These are phyloP conservation scores for Emergomyces africanus DNA, from an alignment of 2,329 filamentous ascomycete species.

Conservation along the genomic window DNA sequence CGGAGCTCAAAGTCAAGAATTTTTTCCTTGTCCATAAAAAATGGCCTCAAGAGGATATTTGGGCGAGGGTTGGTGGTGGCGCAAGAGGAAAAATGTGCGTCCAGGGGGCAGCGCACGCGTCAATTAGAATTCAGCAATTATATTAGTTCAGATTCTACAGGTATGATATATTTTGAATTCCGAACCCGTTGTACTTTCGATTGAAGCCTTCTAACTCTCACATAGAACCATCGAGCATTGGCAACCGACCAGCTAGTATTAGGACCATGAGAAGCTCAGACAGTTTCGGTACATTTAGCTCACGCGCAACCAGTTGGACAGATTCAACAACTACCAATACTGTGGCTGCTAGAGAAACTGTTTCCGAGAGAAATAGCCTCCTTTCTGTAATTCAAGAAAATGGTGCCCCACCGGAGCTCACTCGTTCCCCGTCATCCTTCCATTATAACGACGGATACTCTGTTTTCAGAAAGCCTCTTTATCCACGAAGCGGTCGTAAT, in stretches of 20 bases:
- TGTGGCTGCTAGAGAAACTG: constrained; percentile 19
- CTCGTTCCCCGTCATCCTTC: constrained; percentile 13
- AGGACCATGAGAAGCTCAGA: constrained; percentile 19
- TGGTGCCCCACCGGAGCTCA: constrained; percentile 19
- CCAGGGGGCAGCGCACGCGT: constrained; percentile 15
- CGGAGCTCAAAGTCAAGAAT: constrained; percentile 20
- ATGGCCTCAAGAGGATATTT: constrained; percentile 29
- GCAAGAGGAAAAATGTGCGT: constrained; percentile 10
- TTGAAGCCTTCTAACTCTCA: constrained; percentile 1
- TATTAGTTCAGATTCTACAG: constrained; percentile 7
- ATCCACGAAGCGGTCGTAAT: constrained; percentile 10
- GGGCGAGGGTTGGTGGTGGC: constrained; percentile 18
- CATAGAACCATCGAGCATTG: not conserved
- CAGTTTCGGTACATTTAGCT: constrained; percentile 24
- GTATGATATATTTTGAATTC: not conserved
- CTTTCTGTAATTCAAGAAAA: constrained; percentile 34
- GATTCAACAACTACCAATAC: constrained; percentile 34
- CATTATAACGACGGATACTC: constrained; percentile 17
- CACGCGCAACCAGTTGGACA: constrained; percentile 38
- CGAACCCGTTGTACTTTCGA: not conserved
- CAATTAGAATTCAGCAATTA: constrained; percentile 14
- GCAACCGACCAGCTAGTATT: constrained; percentile 11
- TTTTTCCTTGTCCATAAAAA: constrained; percentile 31
- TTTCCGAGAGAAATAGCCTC: constrained; percentile 23
- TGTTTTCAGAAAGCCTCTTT: constrained; percentile 18